Percentiles rank a stretch among this genome's conserved stretches.
These are phyloP conservation scores for Trametes meyenii DNA, from an alignment of 768 basidiomycete species.

Conservation along the genomic window DNA sequence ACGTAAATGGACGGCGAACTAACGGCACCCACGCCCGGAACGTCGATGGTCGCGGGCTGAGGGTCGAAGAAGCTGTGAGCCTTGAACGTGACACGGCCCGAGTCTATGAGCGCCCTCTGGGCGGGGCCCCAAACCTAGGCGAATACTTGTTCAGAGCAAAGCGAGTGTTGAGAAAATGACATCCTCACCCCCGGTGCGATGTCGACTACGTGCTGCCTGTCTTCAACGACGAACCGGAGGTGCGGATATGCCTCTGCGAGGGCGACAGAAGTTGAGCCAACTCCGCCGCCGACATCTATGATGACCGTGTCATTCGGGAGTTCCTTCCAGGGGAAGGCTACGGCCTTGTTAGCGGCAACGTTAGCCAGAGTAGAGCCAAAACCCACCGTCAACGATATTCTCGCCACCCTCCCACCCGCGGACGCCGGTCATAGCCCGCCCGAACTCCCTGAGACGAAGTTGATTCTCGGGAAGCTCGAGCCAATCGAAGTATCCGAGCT, in stretches of 20 bases:
- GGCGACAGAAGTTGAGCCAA: conserved; percentile 20
- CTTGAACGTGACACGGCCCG: conserved; percentile 13
- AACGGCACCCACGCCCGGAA: conserved; percentile 9
- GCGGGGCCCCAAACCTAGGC: conserved; percentile 4
- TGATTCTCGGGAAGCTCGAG: conserved; percentile 57
- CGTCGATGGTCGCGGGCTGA: neutral
- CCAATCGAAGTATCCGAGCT: conserved; percentile 43
- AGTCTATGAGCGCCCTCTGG: conserved; percentile 3
- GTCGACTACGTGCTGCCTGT: conserved; percentile 27
- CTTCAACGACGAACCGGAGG: conserved; percentile 23
- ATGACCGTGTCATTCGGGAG: conserved; percentile 16
- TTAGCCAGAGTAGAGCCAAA: neutral
- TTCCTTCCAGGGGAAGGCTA: conserved; percentile 24
- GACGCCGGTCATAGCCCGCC: conserved; percentile 70
- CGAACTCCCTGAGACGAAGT: conserved; percentile 60
- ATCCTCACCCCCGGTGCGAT: conserved; percentile 38
- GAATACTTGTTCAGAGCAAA: neutral
- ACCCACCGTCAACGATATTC: conserved; percentile 8
- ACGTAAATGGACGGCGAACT: conserved; percentile 5
- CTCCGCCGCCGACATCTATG: conserved; percentile 25
- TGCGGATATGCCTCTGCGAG: conserved; percentile 21
- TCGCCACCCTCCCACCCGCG: conserved; percentile 33
- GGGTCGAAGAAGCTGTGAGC: conserved; percentile 16
- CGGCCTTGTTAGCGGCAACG: neutral
- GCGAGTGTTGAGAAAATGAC: neutral